Conservation (phyloP, 352 stramenopile genomes). For the Globisporangium echinulatum region DNA sequence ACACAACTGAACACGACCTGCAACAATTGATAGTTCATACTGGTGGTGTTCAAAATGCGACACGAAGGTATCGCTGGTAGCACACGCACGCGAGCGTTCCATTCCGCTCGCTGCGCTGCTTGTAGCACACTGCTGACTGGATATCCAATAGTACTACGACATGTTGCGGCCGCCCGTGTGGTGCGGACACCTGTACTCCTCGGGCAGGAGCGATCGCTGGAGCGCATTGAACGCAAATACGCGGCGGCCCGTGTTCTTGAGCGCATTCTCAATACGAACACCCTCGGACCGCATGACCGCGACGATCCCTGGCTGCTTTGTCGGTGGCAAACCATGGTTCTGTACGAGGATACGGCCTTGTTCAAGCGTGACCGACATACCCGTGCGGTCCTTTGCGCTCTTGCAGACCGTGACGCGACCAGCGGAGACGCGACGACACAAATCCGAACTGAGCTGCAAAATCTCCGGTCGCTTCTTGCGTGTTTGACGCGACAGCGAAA, state of each 20-base stretch:
- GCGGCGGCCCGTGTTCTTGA: slow-evolving; percentile 76
- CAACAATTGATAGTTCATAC: too few relatives aligned
- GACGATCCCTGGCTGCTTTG: slow-evolving; percentile 73
- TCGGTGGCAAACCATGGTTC: slow-evolving; percentile 57
- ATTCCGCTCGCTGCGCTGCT: neutral
- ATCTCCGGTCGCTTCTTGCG: slow-evolving; percentile 84
- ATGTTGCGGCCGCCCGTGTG: slow-evolving; percentile 76
- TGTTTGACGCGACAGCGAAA: slow-evolving; percentile 55
- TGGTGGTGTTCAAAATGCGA: neutral
- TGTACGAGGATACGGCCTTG: slow-evolving; percentile 86
- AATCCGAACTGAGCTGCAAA: slow-evolving; percentile 74
- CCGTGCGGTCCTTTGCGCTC: slow-evolving; percentile 96
- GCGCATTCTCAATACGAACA: slow-evolving; percentile 80
- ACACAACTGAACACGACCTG: too few relatives aligned
- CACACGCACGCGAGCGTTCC: neutral
- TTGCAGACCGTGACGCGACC: slow-evolving; percentile 95
- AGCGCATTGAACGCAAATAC: slow-evolving; percentile 85
- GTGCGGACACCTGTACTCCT: slow-evolving; percentile 78
- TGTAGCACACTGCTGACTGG: neutral
- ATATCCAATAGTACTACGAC: slow-evolving; percentile 29
- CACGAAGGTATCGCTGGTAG: too few relatives aligned
- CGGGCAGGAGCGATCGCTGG: slow-evolving; percentile 71
- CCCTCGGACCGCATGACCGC: slow-evolving; percentile 80
- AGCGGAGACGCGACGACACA: slow-evolving; percentile 76
- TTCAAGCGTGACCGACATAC: slow-evolving; percentile 96